Evolutionary conservation across 805 yeast species (phyloP), one percentile per base, ranked within the genome.

Genomic region (Hanseniaspora taiwanica): DNA sequence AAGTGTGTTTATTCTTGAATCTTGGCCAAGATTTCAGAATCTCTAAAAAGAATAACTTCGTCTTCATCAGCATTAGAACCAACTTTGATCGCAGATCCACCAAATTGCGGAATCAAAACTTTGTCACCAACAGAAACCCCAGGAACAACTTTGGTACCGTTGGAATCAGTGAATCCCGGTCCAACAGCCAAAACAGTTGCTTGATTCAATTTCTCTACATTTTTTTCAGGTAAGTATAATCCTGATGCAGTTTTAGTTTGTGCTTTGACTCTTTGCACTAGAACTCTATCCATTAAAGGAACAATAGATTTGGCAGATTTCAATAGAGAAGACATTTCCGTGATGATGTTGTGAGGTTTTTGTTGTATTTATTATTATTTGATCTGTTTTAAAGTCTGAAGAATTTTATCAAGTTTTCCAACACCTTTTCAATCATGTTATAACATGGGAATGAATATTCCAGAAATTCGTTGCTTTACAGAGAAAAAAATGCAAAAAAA

Each of bases 101-200:
- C 98, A 52, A 81, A 89, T 44, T 81, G 76, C 48, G 97, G 97
- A 58, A 91, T 84, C 69, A 91, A 69, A 37, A 91, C 97, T 54
- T 79, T 77, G 68, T 91, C 98, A 54, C 98, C 98, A 36, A 82
- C 76, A 58, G 75, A 68, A 44, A 91, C 95, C 50, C 78, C 69
- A 45, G 87, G 78, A 40, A 76, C 69, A 42, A 84, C 69, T 48
- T 76, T 61, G 55, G 78, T 69, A 48, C 97, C 97, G 43, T 77
- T 73, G 44, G 72, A 66, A 65, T 81, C 81, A 44, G 78, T 66
- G 58, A 74, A 71, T 51, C 98, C 98, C 41, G 97, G 97, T 46
- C 98, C 98, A 48, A 87, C 85, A 44, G 97, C 89, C 48, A 89
- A 65, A 39, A 89, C 97, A 42, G 78, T 78, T 46, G 87, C 98